Base-by-base conservation (phyloP, 1,284 basidiomycete species). In the Chalciporus sp. region DNA sequence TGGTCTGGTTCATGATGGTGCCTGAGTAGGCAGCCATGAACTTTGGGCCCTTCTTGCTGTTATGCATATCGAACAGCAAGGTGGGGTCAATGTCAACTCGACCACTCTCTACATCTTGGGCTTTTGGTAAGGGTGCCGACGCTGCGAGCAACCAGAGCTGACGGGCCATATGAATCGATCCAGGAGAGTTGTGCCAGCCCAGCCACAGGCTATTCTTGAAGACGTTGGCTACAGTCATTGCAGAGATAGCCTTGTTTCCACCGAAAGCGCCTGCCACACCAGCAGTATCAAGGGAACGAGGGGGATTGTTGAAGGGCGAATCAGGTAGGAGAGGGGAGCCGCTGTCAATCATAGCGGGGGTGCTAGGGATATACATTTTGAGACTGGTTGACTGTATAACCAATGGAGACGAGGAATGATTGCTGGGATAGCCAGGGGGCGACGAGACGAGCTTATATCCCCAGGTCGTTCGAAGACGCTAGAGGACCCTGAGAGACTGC, bases 151-250 rank as follows among this genome's bases (percentile, higher is more conserved):
- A 56, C 7, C 62, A 62, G 19, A 66, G 71, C 40, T 58, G 59
- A 47, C 59, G 63, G 42, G 66, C 69, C 9, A 71, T 62, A 7
- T 55, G 50, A 43, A 62, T 70, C 6, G 67, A 59, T 23, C 68
- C 68, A 19, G 68, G 69, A 3, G 68, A 59, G 37, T 70, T 70
- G 51, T 70, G 71, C 68, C 68, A 70, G 8, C 68, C 68, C 7
- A 70, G 26, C 68, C 63, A 70, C 20, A 52, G 63, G 26, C 59
- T 58, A 2, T 55, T 53, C 35, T 50, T 47, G 46, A 64, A 70
- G 16, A 71, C 43, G 35, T 70, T 63, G 9, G 70, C 58, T 4
- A 65, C 65, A 7, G 61, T 56, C 68, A 71, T 71, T 11, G 68
- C 65, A n/a, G 68, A 61, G 14, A 70, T 56, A 0, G 68, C 69